Evolutionary conservation across 352 stramenopile species (phyloP).

Genomic region (Aphanomyces stellatus): DNA sequence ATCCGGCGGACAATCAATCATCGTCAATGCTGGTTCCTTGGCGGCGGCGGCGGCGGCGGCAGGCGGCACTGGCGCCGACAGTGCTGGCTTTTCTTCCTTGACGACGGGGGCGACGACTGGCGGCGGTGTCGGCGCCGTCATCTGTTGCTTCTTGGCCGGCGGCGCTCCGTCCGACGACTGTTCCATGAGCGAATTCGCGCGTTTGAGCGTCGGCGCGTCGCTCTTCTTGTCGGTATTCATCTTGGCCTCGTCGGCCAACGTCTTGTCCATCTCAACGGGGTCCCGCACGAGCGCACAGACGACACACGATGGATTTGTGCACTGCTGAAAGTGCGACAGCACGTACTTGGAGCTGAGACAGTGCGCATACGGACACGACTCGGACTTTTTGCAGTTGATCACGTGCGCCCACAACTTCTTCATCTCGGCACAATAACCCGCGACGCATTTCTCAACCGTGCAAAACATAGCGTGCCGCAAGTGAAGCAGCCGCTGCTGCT

Average conservation of each 20-base stretch:
- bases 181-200: neutral
- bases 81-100: constrained; percentile 20
- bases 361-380: constrained; percentile 82
- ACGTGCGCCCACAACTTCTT: constrained; percentile 91
- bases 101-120: constrained; percentile 42
- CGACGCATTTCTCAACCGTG: constrained; percentile 76
- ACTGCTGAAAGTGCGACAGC: constrained; percentile 89
- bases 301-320: constrained; percentile 80
- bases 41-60: too few species aligned
- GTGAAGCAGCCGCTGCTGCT: constrained; percentile 87
- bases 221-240: neutral
- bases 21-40: neutral
- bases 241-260: neutral
- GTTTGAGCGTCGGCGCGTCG: neutral
- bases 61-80: constrained; percentile 16
- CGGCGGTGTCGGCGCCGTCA: constrained; percentile 12
- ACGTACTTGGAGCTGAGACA: constrained; percentile 87
- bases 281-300: constrained; percentile 86
- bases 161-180: neutral
- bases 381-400: constrained; percentile 85
- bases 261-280: constrained; percentile 51
- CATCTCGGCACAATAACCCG: constrained; percentile 83
- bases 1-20: constrained; percentile 10
- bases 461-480: constrained; percentile 91
- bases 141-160: constrained; percentile 18